Base-by-base conservation (phyloP, 2,329 filamentous ascomycete species). In the Neocatenulostroma microsporum region DNA sequence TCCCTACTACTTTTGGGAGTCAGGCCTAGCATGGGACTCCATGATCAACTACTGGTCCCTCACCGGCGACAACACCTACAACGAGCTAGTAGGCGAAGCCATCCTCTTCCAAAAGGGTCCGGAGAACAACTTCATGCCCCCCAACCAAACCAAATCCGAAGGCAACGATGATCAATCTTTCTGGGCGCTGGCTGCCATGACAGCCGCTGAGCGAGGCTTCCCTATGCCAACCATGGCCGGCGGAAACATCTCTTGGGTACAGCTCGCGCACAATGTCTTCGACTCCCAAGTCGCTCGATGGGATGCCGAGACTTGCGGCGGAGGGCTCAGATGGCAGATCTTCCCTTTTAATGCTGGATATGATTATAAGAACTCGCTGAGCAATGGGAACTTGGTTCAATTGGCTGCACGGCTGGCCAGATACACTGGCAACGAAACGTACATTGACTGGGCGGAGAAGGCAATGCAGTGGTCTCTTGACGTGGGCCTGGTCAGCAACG, bases 311-410 rank as follows among this genome's bases (percentile, higher is more conserved):
- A 70, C 67, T 1, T 93, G 86, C 58, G 68, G 64, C 27, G 86
- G 86, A 32, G 86, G 86, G 9, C 62, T 94, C 46, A 75, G 81
- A 45, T 93, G 86, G 86, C 85, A 94, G 64, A 86, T 94, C 48
- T 88, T 80, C 57, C 64, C 72, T 1, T 75, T 73, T 50, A 89
- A 93, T 56, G 78, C 78, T 44, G 86, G 85, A 11, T 80, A 87
- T 57, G 72, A 77, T 53, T 20, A 34, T 18, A 91, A 88, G 62
- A 89, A 89, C 64, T 73, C 78, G 12, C 76, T 88, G 49, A 80
- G 79, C 43, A 91, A 91, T 58, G 84, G 83, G 27, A 80, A 78
- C n/a, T 77, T 91, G 56, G 88, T 93, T 60, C 81, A 88, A 52
- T 70, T 94, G 10, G 79, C 81, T 3, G 83, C 85, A 1, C 54